Evolutionary conservation across 1,284 basidiomycete species (phyloP), one percentile per base, ranked within the genome.

Genomic region (Ceratobasidium sp.): DNA sequence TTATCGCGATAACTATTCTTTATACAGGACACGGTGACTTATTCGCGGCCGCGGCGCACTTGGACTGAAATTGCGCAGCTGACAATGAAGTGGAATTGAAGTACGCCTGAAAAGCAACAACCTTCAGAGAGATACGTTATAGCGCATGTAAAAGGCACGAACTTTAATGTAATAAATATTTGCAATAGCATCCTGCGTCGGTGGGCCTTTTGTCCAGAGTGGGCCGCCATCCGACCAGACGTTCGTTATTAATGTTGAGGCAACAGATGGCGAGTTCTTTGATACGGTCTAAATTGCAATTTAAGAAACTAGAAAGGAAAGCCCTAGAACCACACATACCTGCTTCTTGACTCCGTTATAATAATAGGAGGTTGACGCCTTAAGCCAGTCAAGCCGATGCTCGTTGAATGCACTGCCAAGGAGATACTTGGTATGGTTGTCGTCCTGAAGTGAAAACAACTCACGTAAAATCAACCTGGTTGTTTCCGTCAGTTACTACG

Each of bases 311-410:
- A 17, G 7, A 26, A 12, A 33, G 4, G 38, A 50, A 10, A 50
- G 20, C 3, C 6, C 12, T 15, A 33, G 38, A n/a, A n/a, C 48
- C n/a, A 15, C 15, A 50, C 68, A 15, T 48, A 79, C 76, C 13
- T 46, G 15, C 13, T 73, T 80, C 46, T 54, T 52, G 9, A n/a
- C 17, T 48, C 75, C 77, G 46, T 80, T 64, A 38, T 71, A 74
- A 65, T 79, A 80, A 52, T 71, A 80, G 15, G 57, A 59, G 38
- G 65, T 77, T 42, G 64, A 15, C 33, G 28, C 62, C 7, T 78
- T 78, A 20, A 65, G 42, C 80, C 80, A 80, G 69, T 80, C 80
- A 57, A 81, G 67, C 13, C 80, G 79, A 61, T 81, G 80, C 56
- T 81, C 77, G 26, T 76, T 38, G 62, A 81, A 81, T 9, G 79